phyloP scores from a whole-genome alignment of 1,139 yeast genomes.

The Diutina sp. region DNA sequence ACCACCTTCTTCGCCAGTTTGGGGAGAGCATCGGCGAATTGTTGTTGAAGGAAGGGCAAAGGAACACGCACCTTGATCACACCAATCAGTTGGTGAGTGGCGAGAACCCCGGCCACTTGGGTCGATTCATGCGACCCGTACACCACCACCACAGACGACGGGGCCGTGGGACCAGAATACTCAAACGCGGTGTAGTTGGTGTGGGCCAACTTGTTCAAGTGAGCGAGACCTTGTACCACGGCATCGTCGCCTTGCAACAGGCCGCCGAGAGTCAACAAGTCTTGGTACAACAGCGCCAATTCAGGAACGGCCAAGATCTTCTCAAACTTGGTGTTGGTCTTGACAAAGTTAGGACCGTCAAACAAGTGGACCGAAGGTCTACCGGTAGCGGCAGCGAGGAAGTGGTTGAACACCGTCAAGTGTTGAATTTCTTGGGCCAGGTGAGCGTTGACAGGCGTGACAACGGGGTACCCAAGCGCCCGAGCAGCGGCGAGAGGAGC shows the following conservation, averaged over 20 bases:
- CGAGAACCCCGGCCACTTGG: slow-evolving; percentile 34
- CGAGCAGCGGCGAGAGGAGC: slow-evolving; percentile 54
- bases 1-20: slow-evolving; percentile 43
- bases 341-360: slow-evolving; percentile 66
- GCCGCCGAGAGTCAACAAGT: slow-evolving; percentile 17
- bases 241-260: slow-evolving; percentile 22
- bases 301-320: slow-evolving; percentile 33
- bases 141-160: slow-evolving; percentile 63
- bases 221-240: slow-evolving; percentile 25
- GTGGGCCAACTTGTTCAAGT: slow-evolving; percentile 47
- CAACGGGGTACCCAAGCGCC: slow-evolving; percentile 53
- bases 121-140: slow-evolving; percentile 63
- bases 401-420: slow-evolving; percentile 53
- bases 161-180: slow-evolving; percentile 47
- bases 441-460: slow-evolving; percentile 46
- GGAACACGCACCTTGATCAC: slow-evolving; percentile 67
- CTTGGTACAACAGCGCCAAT: slow-evolving; percentile 27
- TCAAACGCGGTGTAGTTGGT: slow-evolving; percentile 56
- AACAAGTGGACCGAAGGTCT: slow-evolving; percentile 57
- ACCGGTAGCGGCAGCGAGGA: slow-evolving; percentile 39
- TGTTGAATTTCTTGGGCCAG: slow-evolving; percentile 51
- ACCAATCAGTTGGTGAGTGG: slow-evolving; percentile 33
- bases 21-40: slow-evolving; percentile 51
- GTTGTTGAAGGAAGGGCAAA: slow-evolving; percentile 54
- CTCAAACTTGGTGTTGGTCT: slow-evolving; percentile 37